phyloP scores from a whole-genome alignment of 1,139 yeast species.

The Saccharomyces hybrid region DNA sequence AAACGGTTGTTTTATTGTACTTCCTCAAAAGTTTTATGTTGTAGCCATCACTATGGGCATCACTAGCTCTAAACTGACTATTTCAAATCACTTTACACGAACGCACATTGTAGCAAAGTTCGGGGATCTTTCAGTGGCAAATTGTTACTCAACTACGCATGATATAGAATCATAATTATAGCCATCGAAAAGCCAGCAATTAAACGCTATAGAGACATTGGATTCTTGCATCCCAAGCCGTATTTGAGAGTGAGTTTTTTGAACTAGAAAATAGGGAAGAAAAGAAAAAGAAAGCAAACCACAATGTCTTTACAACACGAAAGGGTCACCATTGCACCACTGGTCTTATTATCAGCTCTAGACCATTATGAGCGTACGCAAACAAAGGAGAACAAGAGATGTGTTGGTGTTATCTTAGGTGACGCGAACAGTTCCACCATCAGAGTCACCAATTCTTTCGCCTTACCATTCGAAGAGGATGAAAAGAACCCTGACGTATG shows the following conservation, averaged over 20 bases:
- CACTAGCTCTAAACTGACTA: not conserved
- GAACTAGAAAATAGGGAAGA: not conserved
- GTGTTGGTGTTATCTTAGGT: constrained; percentile 90
- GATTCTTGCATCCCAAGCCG: not conserved
- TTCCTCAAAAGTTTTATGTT: not conserved
- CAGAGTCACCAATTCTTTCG: constrained; percentile 69
- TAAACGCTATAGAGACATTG: not conserved
- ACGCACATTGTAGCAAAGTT: not conserved
- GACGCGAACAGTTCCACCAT: constrained; percentile 54
- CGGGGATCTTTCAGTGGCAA: not conserved
- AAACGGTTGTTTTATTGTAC: not conserved
- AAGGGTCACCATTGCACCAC: constrained; percentile 87
- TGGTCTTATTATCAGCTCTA: constrained; percentile 86
- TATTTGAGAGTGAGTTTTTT: not conserved
- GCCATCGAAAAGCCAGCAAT: not conserved
- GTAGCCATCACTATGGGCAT: constrained; percentile 3
- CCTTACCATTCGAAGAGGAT: constrained; percentile 95
- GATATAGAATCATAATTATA: not conserved
- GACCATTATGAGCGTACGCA: constrained; percentile 90
- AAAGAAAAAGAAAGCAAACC: not conserved
- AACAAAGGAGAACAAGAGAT: constrained; percentile 65
- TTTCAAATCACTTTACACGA: not conserved
- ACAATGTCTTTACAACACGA: constrained; percentile 34
- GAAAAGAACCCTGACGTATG: constrained; percentile 89
- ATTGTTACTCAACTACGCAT: not conserved